These are phyloP conservation scores for Ilex aquifolium DNA, from an alignment of 257 asterid species.

Conservation along the genomic window DNA sequence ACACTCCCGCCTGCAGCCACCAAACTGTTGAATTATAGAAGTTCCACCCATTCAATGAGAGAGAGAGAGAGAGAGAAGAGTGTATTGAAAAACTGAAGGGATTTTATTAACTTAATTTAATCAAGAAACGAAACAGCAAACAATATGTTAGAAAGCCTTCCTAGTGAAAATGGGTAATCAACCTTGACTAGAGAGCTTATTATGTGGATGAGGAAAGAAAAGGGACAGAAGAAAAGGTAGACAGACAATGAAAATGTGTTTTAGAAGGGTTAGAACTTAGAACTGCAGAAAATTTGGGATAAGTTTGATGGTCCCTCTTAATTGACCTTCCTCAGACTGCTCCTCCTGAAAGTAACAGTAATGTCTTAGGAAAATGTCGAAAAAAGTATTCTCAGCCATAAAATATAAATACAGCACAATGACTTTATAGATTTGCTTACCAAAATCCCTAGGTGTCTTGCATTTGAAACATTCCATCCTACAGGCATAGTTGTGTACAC, in stretches of 20 bases:
- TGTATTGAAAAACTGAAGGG: background rate
- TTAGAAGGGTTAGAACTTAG: background rate
- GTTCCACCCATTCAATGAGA: too few species aligned
- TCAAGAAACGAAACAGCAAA: too few species aligned
- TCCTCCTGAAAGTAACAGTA: conserved; percentile 16
- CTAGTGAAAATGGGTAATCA: background rate
- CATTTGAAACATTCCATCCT: conserved; percentile 70
- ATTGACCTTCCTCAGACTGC: conserved; percentile 15
- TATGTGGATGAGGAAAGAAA: background rate
- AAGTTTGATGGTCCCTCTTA: background rate
- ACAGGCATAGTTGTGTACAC: conserved; percentile 72
- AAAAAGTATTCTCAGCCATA: background rate
- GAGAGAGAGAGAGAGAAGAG: too few species aligned
- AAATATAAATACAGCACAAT: background rate
- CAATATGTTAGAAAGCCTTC: background rate
- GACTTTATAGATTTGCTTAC: conserved; percentile 24
- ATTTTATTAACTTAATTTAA: background rate
- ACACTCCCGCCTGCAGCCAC: background rate
- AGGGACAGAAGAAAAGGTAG: too few species aligned
- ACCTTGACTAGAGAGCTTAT: background rate
- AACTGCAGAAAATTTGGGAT: background rate
- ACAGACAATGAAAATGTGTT: background rate
- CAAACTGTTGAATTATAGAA: too few species aligned
- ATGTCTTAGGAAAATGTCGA: background rate
- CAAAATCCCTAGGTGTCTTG: conserved; percentile 51